Evolutionary conservation across 768 basidiomycete species (phyloP).

Genomic region (Hygrocybe coccinea): DNA sequence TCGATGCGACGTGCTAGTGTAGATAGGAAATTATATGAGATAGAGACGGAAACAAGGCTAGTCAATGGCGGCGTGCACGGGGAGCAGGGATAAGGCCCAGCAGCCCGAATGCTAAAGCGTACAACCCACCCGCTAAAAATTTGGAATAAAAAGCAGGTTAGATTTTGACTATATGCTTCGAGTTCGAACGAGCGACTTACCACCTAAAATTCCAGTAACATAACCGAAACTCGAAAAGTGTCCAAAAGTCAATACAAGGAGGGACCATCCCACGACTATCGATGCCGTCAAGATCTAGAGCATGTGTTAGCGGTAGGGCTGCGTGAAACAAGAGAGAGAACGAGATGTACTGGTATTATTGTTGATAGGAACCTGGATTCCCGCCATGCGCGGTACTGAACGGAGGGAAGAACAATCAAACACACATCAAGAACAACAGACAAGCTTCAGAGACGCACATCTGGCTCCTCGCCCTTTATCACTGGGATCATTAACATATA

Average conservation of each 20-base stretch:
- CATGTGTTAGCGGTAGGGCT: conserved; percentile 1
- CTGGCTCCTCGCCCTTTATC: conserved; percentile 60
- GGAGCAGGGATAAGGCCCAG: conserved; percentile 70
- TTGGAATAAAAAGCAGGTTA: not conserved
- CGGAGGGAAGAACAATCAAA: not conserved
- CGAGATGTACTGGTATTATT: conserved; percentile 53
- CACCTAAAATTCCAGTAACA: conserved; percentile 56
- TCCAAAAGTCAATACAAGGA: conserved; percentile 58
- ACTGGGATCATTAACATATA: conserved; percentile 67
- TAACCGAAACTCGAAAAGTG: conserved; percentile 65
- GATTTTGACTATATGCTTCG: not conserved
- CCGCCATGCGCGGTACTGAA: conserved; percentile 70
- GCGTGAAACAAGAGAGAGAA: not conserved
- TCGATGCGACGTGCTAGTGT: not conserved
- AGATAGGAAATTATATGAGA: conserved; percentile 1
- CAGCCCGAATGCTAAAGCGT: conserved; percentile 67
- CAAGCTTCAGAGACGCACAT: conserved; percentile 43
- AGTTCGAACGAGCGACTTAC: conserved; percentile 32
- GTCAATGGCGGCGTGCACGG: conserved; percentile 28
- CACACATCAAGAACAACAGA: not conserved
- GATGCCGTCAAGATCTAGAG: conserved; percentile 54
- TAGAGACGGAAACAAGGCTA: not conserved
- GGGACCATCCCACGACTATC: conserved; percentile 65
- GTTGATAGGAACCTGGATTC: conserved; percentile 63
- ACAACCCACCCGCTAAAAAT: conserved; percentile 57